Base-by-base conservation (phyloP, 371 early-diverging fungal species). In the Syncephalastrum sp. region DNA sequence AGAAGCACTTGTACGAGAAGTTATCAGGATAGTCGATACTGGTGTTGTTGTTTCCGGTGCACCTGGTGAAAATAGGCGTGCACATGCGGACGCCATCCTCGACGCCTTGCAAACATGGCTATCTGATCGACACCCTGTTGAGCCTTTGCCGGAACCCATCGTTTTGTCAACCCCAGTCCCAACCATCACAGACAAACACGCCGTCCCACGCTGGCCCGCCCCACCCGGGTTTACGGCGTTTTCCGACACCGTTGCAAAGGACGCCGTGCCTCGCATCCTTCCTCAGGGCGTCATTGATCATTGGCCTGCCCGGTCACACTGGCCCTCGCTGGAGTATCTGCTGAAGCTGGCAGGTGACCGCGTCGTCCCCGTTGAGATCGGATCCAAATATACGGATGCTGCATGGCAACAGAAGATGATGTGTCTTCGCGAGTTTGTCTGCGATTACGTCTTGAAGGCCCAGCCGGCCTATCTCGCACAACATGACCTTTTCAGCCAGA, bases 331-430 rank as follows among this genome's bases (percentile, higher is more conserved):
- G 7, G 78, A 75, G 1, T 88, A 89, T 58, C 58, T 94, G 7
- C 21, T 61, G 15, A 60, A 72, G 0, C 77, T 89, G 5, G 95
- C 91, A 6, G 74, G 79, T 2, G 82, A 89, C 55, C 87, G 95
- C 0, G 67, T 87, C 10, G 94, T 97, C 0, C 96, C 97, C 0
- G 84, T 97, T 2, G 97, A 97, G 66, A 65, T 93, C 38, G 95
- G 94, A 1, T 60, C 72, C 7, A 72, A 82, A 13, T 95, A 95
- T 65, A 89, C 91, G 2, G 91, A 93, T 50, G 63, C 64, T 3
- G 65, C 68, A 4, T 97, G 96, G 96, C 74, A 86, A 4, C 95
- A 93, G 59, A 76, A 72, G 52, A 63, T 95, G 61, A 83, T 95
- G 71, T 75, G 84, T 0, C 77, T 93, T 50, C 82, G 78, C 6